These are phyloP conservation scores for Erodium moschatum DNA, from an alignment of 441 rosid genomes.

Conservation along the genomic window DNA sequence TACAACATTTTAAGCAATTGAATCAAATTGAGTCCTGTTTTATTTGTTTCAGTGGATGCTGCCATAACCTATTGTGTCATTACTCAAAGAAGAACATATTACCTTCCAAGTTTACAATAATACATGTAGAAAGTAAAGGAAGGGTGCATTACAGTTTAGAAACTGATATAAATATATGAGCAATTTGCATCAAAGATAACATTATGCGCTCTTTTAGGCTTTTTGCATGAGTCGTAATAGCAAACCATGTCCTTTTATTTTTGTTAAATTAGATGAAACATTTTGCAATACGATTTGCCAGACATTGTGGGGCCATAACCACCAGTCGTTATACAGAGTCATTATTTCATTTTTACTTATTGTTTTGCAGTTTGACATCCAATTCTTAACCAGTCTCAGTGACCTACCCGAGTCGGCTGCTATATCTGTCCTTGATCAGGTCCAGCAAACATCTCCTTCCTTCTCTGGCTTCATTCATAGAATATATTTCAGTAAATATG, in stretches of 20 bases:
- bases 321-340: background rate
- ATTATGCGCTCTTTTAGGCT: background rate
- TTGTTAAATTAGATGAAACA: background rate
- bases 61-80: background rate
- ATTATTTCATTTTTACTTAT: background rate
- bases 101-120: no score
- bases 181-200: background rate
- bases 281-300: background rate
- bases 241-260: background rate
- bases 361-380: constrained; percentile 10
- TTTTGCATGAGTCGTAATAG: background rate
- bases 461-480: constrained; percentile 6
- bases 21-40: background rate
- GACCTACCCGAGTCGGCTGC: constrained; percentile 12
- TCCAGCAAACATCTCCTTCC: background rate
- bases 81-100: no score
- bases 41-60: background rate
- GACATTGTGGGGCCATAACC: background rate
- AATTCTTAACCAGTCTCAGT: constrained; percentile 9
- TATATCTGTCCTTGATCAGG: constrained; percentile 14
- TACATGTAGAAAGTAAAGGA: no score
- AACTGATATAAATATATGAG: background rate
- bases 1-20: background rate
- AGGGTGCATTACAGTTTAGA: background rate
- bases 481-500: background rate